phyloP scores from a whole-genome alignment of 2,329 filamentous ascomycete species.

The Diaporthe velutina region DNA sequence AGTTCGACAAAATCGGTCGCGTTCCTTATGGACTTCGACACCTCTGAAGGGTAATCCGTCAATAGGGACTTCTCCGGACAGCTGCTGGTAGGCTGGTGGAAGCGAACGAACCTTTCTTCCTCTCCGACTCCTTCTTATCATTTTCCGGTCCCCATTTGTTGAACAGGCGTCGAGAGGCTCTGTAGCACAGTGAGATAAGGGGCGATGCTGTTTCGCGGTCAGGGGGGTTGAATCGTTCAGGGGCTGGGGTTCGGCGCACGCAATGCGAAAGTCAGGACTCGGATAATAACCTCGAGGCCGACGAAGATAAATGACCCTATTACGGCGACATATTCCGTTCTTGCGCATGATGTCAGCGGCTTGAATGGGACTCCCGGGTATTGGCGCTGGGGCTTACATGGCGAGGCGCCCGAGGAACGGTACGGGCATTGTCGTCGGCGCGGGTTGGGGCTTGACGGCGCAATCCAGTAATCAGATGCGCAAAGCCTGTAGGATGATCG shows the following conservation, averaged over 20 bases:
- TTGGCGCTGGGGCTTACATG: constrained; percentile 56
- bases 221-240: constrained; percentile 36
- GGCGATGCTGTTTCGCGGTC: constrained; percentile 71
- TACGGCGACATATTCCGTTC: constrained; percentile 89
- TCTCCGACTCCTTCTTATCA: constrained; percentile 75
- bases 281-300: constrained; percentile 83
- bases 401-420: constrained; percentile 67
- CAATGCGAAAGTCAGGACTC: constrained; percentile 88
- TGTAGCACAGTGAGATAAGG: constrained; percentile 86
- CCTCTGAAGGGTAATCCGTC: constrained; percentile 63
- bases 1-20: constrained; percentile 94
- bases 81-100: constrained; percentile 62
- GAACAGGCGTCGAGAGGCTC: constrained; percentile 84
- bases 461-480: background rate
- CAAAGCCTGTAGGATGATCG: background rate
- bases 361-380: background rate
- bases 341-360: constrained; percentile 49
- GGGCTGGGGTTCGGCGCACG: constrained; percentile 66
- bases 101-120: constrained; percentile 70
- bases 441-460: background rate
- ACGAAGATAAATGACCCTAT: constrained; percentile 87
- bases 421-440: constrained; percentile 59
- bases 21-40: constrained; percentile 83
- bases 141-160: constrained; percentile 81
- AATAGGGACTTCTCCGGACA: constrained; percentile 16